Conservation (phyloP, 2,329 filamentous ascomycete species). For the Trichoderma harzianum region DNA sequence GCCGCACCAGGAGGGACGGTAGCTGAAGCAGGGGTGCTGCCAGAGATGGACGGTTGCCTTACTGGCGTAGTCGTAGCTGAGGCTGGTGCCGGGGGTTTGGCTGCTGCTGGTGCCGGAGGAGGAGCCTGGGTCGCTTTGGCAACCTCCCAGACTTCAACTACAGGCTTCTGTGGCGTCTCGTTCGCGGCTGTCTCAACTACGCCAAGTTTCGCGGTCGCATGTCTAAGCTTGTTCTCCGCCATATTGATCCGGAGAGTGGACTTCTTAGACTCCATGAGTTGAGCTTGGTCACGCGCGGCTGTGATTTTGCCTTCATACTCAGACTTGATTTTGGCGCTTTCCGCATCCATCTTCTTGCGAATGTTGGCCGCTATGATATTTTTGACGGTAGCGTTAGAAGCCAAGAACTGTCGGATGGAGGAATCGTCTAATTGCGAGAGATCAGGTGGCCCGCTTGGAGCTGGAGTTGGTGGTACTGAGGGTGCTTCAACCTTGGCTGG, state of each 20-base stretch:
- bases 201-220: constrained; percentile 66
- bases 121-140: constrained; percentile 55
- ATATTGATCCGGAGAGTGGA: constrained; percentile 73
- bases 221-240: constrained; percentile 65
- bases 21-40: constrained; percentile 17
- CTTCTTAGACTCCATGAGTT: constrained; percentile 72
- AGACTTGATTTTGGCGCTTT: constrained; percentile 58
- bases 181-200: constrained; percentile 77
- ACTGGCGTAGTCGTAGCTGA: constrained; percentile 25
- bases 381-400: constrained; percentile 55
- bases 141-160: constrained; percentile 81
- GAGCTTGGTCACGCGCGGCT: constrained; percentile 59
- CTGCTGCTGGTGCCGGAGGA: constrained; percentile 23
- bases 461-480: constrained; percentile 34
- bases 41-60: constrained; percentile 24
- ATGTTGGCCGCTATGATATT: constrained; percentile 59
- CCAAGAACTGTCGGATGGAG: constrained; percentile 55
- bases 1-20: neutral
- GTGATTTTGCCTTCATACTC: constrained; percentile 54
- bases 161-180: constrained; percentile 81
- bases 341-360: constrained; percentile 65
- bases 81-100: constrained; percentile 2
- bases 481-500: constrained; percentile 30
- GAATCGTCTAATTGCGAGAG: constrained; percentile 51
- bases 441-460: constrained; percentile 37